Percentiles rank a stretch among this genome's conserved stretches.
These are phyloP conservation scores for Debaryomyces robertsiae DNA, from an alignment of 1,139 yeast genomes.

Conservation along the genomic window DNA sequence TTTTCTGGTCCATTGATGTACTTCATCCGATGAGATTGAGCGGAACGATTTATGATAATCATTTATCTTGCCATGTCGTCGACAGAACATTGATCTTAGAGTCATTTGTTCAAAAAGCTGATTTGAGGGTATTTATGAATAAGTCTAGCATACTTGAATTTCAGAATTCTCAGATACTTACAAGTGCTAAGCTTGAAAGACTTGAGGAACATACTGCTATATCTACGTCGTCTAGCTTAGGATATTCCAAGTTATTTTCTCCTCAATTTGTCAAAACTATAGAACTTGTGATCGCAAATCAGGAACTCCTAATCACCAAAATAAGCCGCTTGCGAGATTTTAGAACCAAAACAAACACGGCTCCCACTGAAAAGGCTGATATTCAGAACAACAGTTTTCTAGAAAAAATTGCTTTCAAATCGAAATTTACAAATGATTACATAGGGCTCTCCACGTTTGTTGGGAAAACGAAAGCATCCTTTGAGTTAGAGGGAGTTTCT, in stretches of 20 bases:
- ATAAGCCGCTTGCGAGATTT: constrained; percentile 14
- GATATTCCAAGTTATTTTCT: constrained; percentile 35
- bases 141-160: constrained; percentile 25
- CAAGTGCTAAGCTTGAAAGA: constrained; percentile 21
- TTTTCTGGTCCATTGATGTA: constrained; percentile 24
- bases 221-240: constrained; percentile 24
- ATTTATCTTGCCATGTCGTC: constrained; percentile 17
- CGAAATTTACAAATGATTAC: constrained; percentile 37
- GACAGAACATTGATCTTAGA: constrained; percentile 22
- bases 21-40: constrained; percentile 22
- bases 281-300: constrained; percentile 20
- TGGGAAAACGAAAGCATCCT: constrained; percentile 35
- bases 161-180: constrained; percentile 34
- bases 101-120: constrained; percentile 24
- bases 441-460: constrained; percentile 37
- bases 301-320: constrained; percentile 18
- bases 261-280: constrained; percentile 32
- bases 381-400: neutral
- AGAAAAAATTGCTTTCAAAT: constrained; percentile 24
- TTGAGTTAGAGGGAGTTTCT: constrained; percentile 34
- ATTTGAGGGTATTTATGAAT: constrained; percentile 11
- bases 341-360: neutral
- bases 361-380: neutral
- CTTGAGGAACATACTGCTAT: constrained; percentile 22
- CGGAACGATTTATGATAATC: constrained; percentile 23